phyloP scores from a whole-genome alignment of 805 yeast genomes.

The Barnettozyma siamensis region DNA sequence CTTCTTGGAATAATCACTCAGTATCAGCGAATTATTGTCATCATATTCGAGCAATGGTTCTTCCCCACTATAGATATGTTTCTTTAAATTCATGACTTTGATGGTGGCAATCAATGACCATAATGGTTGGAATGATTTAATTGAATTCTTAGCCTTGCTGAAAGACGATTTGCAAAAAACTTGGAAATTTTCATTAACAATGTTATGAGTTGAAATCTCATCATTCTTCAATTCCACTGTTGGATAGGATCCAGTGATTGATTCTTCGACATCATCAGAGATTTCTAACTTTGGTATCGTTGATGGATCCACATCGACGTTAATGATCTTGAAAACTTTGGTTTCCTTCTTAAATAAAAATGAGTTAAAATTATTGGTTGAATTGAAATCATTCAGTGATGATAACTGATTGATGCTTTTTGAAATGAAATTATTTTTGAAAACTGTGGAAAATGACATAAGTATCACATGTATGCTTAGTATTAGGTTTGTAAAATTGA shows the following conservation, averaged over 20 bases:
- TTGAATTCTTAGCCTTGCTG: slow-evolving; percentile 15
- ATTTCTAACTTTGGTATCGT: slow-evolving; percentile 1
- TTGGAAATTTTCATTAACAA: slow-evolving; percentile 24
- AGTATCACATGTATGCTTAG: slow-evolving; percentile 22
- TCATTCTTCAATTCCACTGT: slow-evolving; percentile 1
- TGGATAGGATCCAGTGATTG: slow-evolving; percentile 8
- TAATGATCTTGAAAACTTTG: slow-evolving; percentile 9
- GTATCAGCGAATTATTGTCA: slow-evolving; percentile 16
- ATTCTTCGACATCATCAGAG: not conserved
- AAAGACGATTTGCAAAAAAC: slow-evolving; percentile 18
- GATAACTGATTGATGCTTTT: slow-evolving; percentile 22
- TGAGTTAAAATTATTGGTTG: slow-evolving; percentile 8
- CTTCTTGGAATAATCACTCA: slow-evolving; percentile 19
- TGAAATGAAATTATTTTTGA: slow-evolving; percentile 21
- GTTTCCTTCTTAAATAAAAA: slow-evolving; percentile 8
- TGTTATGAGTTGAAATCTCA: slow-evolving; percentile 17
- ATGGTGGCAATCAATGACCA: slow-evolving; percentile 50
- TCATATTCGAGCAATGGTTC: slow-evolving; percentile 15
- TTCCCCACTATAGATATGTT: slow-evolving; percentile 40
- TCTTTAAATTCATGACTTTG: slow-evolving; percentile 42
- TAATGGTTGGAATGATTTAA: slow-evolving; percentile 36
- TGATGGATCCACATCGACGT: slow-evolving; percentile 13
- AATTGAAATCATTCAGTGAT: slow-evolving; percentile 2
- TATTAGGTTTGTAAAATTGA: slow-evolving; percentile 16
- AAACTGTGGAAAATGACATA: slow-evolving; percentile 20